Base-by-base conservation (phyloP, 768 basidiomycete species). In the Agrocybe chaxingu region DNA sequence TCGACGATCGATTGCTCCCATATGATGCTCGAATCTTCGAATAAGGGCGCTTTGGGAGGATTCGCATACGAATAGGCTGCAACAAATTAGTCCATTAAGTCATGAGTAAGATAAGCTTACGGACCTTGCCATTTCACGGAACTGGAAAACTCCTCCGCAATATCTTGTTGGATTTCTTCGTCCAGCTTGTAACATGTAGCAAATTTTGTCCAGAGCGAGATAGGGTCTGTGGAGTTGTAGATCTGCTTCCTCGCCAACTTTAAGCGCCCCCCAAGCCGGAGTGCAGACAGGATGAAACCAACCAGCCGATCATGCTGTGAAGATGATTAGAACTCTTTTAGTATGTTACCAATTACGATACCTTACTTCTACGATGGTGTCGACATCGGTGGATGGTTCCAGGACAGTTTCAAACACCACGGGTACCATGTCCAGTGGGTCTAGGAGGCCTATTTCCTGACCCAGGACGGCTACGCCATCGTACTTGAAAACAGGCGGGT, bases 1-100 rank as follows among this genome's bases (percentile, higher is more conserved):
- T 82, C 80, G 13, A 81, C 76, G 29, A 82, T 79, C 1, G 80
- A 80, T 57, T 81, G 78, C 51, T 83, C 80, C 81, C 81, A 83
- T 33, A 69, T 74, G 9, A 83, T 75, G 48, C 79, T 81, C 0
- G 76, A 60, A 18, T 75, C 77, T 3, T 61, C 51, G 36, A 80
- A 75, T 4, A 66, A 58, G 0, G 81, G 78, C 3, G 73, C 69
- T 30, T 48, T 52, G 1, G 76, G 77, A 10, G 79, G 79, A 42
- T 78, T 58, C 42, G 77, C 72, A 47, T 77, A 82, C 2, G 79
- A 75, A 60, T 77, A 66, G 24, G 67, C 73, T 78, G 42, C 9
- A 7, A 53, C 41, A 42, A 38, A 40, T 31, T 32, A 34, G 48
- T 24, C 5, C 44, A 30, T 30, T 30, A 16, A 47, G 12, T 40